Base-by-base conservation (phyloP, 1,284 basidiomycete species). In the Heterobasidion occidentale region DNA sequence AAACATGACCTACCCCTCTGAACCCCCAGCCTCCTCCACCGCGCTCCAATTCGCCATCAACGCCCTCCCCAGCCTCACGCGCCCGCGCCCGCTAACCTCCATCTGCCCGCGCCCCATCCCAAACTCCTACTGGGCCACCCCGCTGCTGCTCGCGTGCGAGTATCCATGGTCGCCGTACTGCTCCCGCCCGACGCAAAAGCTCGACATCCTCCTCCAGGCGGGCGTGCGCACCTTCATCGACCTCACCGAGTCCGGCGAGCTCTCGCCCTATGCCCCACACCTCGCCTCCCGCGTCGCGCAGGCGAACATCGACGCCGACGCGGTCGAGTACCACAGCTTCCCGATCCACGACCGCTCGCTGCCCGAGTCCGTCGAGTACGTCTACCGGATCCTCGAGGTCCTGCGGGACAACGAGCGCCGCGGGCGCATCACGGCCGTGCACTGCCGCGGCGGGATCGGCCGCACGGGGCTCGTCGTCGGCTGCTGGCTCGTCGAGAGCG, bases 101-200 rank as follows among this genome's bases (percentile, higher is more conserved):
- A 57, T 60, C 58, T 64, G 68, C 50, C 68, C 78, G 0, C 79
- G 83, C 1, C 87, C 87, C 27, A 83, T 90, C 64, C 85, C 85
- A 14, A 90, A 90, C 70, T 88, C 84, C 0, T 90, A 90, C 73
- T 90, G 88, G 88, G 87, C 86, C 0, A 88, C 86, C 0, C 77
- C 81, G 0, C 71, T 75, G 12, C 77, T 90, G 36, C 75, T 90
- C 56, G 87, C 86, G 0, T 88, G 86, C 77, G 87, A 90, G 66
- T 90, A 90, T 66, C 88, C 88, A 0, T 90, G 83, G 79, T 74
- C 83, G 48, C 60, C 62, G 75, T 68, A 58, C 65, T 11, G 66
- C 65, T 50, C 69, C 76, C 48, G 59, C 58, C 55, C 68, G 15
- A 54, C 19, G 54, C 61, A 68, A 60, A 88, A 89, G 65, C 77